Base-by-base conservation (phyloP, 495 filamentous ascomycete genomes). In the Neurospora tetraspora region DNA sequence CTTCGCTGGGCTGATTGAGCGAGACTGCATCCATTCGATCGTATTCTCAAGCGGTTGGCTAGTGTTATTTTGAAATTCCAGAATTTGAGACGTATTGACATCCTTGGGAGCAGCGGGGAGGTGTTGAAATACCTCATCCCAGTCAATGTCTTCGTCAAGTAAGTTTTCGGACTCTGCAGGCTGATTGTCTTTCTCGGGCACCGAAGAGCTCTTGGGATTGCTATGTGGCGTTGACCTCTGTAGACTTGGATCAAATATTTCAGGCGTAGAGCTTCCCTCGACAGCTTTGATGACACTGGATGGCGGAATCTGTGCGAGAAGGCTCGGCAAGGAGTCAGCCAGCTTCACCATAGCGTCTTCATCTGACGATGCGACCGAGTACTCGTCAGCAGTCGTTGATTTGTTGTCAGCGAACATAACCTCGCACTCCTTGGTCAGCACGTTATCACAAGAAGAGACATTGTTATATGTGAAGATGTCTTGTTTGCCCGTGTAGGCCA, bases 131-230 rank as follows among this genome's bases (percentile, higher is more conserved):
- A 83, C 72, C n/a, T 70, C 36, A 59, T 82, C 76, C 82, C 82
- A 82, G 34, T 82, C 81, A 5, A 83, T 78, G 37, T 79, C 79
- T 2, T 78, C 74, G 61, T 82, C 82, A 10, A 83, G 72, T 6
- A 82, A 74, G 23, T 82, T 74, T 7, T 80, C 78, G 20, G 74
- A 43, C 5, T 70, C 31, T 16, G 27, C 6, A 45, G n/a, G 20
- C 11, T 18, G 40, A 31, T 68, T 14, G 4, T 23, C 23, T 11
- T 6, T 10, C 69, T 10, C 36, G 36, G 9, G 16, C 27, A 14
- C 11, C 3, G 47, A 27, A 27, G 20, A 27, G 69, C 31, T 70
- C 37, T 43, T 9, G 4, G 40, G 31, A 37, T 10, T 47, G 34
- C 34, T 37, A 5, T 61, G 47, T 27, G 68, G 71, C 14, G 76